These are phyloP conservation scores for Yamadazyma sp. DNA, from an alignment of 1,139 yeast genomes.

Conservation along the genomic window DNA sequence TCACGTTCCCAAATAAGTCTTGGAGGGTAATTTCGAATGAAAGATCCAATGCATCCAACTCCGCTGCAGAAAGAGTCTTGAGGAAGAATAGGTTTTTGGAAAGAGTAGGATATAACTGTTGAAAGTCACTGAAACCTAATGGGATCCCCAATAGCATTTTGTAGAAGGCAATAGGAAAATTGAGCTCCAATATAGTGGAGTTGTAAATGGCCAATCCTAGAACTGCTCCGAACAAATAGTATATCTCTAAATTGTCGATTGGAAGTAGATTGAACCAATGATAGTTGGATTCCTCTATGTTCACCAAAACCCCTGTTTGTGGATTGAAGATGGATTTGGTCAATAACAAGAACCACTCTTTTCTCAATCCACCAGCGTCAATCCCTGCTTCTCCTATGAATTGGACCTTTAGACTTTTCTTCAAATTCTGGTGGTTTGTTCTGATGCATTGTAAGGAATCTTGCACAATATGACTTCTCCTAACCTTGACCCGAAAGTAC, in stretches of 20 bases:
- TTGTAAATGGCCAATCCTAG: slow-evolving; percentile 90
- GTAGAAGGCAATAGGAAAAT: slow-evolving; percentile 74
- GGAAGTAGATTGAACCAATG: slow-evolving; percentile 72
- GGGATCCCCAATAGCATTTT: slow-evolving; percentile 66
- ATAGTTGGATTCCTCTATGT: slow-evolving; percentile 66
- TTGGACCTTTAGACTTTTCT: slow-evolving; percentile 74
- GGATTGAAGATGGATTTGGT: slow-evolving; percentile 71
- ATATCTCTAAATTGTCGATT: slow-evolving; percentile 51
- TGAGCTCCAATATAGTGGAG: slow-evolving; percentile 79
- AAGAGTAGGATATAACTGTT: slow-evolving; percentile 64
- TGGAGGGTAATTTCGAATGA: slow-evolving; percentile 42
- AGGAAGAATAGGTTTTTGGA: slow-evolving; percentile 59
- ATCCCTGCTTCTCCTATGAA: slow-evolving; percentile 89
- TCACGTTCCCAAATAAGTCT: slow-evolving; percentile 37
- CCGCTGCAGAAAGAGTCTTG: slow-evolving; percentile 37
- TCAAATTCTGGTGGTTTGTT: slow-evolving; percentile 58
- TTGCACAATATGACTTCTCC: slow-evolving; percentile 65
- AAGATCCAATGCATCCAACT: slow-evolving; percentile 30
- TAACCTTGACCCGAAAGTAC: slow-evolving; percentile 63
- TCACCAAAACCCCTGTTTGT: slow-evolving; percentile 57
- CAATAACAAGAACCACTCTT: slow-evolving; percentile 86
- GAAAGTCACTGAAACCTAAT: slow-evolving; percentile 61
- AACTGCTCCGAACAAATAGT: slow-evolving; percentile 78
- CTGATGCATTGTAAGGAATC: slow-evolving; percentile 76
- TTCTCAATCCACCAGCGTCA: slow-evolving; percentile 91